Evolutionary conservation across 2,329 filamentous ascomycete genomes (phyloP).

Genomic region (Pseudocercospora cruenta): DNA sequence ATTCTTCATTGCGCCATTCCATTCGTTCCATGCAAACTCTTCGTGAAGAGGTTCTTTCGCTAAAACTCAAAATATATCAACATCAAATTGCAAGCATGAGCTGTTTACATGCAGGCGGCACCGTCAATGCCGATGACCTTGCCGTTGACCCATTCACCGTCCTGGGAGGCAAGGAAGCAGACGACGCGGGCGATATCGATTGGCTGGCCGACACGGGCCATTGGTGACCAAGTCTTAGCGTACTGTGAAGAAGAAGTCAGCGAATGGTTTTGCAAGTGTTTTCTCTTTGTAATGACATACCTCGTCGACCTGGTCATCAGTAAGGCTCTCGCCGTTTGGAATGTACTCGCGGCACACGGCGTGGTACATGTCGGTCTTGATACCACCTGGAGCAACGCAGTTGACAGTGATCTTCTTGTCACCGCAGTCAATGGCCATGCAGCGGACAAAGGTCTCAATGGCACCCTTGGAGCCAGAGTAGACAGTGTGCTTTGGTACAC

Average conservation of each 20-base stretch:
- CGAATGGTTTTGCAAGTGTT: neutral
- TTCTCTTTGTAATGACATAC: conserved; percentile 26
- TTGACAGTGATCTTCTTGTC: conserved; percentile 63
- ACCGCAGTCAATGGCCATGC: conserved; percentile 58
- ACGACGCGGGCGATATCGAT: conserved; percentile 70
- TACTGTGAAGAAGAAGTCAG: conserved; percentile 46
- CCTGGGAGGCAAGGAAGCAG: conserved; percentile 61
- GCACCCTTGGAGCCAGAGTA: conserved; percentile 59
- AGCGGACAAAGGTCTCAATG: conserved; percentile 58
- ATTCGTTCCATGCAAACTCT: neutral
- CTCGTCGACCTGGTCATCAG: conserved; percentile 62
- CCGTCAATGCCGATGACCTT: conserved; percentile 56
- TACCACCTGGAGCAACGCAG: conserved; percentile 61
- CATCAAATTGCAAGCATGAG: conserved; percentile 1
- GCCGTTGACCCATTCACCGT: conserved; percentile 61
- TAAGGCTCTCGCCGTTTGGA: conserved; percentile 59
- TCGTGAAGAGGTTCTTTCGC: neutral
- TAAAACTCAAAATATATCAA: neutral
- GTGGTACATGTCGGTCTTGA: conserved; percentile 64
- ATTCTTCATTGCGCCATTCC: neutral
- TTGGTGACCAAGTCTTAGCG: conserved; percentile 66
- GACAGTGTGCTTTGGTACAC: conserved; percentile 58
- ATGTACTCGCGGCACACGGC: conserved; percentile 67
- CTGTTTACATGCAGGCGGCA: conserved; percentile 44
- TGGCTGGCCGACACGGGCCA: conserved; percentile 67